phyloP scores from a whole-genome alignment of 345 rosid genomes.

The Sapria himalayana region DNA sequence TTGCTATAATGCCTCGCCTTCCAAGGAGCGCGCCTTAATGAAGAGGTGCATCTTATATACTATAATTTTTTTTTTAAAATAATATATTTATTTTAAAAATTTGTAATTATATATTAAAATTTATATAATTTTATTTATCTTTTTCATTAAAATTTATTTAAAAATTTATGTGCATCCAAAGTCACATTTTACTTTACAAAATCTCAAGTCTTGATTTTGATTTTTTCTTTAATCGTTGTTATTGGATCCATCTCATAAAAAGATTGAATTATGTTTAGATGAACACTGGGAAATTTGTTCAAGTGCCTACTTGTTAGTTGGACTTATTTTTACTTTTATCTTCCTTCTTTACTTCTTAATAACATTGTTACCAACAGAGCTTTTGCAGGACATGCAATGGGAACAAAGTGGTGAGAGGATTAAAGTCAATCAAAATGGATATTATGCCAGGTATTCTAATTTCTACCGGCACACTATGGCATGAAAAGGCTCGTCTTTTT shows the following conservation, averaged over 20 bases:
- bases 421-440: slow-evolving; percentile 65
- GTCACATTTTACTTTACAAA: no score
- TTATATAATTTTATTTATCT: no score
- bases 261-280: not conserved
- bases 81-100: no score
- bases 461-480: not conserved
- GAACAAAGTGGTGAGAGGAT: slow-evolving; percentile 48
- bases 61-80: no score
- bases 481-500: no score
- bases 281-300: no score
- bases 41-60: no score
- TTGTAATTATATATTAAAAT: no score
- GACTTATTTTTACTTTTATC: not conserved
- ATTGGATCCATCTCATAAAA: not conserved
- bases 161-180: no score
- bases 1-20: no score
- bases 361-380: slow-evolving; percentile 29
- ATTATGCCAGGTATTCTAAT: slow-evolving; percentile 50
- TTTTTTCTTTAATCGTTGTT: not conserved
- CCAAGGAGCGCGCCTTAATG: no score
- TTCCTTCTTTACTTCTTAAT: not conserved
- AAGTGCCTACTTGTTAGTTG: not conserved
- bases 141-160: no score
- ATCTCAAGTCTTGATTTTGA: not conserved
- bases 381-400: slow-evolving; percentile 86